Conservation (phyloP, 1,284 basidiomycete species). For the Lentinus polychrous region DNA sequence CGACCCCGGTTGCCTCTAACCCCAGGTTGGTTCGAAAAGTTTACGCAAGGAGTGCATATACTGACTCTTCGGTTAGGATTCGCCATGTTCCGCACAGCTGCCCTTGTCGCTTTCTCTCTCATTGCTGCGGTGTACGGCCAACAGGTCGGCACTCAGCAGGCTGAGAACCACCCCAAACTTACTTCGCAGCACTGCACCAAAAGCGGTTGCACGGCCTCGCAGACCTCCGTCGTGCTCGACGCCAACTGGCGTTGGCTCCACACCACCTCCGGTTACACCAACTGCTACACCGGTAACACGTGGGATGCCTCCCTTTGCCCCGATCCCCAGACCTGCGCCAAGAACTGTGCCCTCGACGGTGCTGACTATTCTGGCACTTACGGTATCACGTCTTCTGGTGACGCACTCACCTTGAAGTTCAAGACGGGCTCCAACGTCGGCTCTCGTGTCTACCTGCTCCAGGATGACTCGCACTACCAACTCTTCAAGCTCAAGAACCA, state of each 20-base stretch:
- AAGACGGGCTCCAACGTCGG: constrained; percentile 46
- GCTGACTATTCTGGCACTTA: constrained; percentile 43
- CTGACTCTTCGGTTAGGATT: too few species aligned
- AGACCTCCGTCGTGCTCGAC: constrained; percentile 27
- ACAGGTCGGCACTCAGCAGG: constrained; percentile 27
- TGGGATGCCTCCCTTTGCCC: constrained; percentile 31
- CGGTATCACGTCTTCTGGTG: constrained; percentile 38
- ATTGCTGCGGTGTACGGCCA: constrained; percentile 23
- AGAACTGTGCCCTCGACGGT: constrained; percentile 52
- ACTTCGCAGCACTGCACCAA: constrained; percentile 23
- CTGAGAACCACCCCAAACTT: constrained; percentile 29
- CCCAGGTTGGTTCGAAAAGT: too few species aligned
- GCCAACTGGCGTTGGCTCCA: constrained; percentile 34
- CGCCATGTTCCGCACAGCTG: constrained; percentile 20
- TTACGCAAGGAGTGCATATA: too few species aligned
- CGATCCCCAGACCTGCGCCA: constrained; percentile 27
- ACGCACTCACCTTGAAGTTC: constrained; percentile 45
- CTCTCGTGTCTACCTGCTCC: constrained; percentile 51
- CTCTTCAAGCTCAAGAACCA: constrained; percentile 47
- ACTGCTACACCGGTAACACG: constrained; percentile 31
- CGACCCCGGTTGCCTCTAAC: too few species aligned
- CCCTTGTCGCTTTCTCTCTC: constrained; percentile 21
- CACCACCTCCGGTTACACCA: constrained; percentile 23
- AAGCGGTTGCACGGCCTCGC: constrained; percentile 20
- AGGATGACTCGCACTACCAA: constrained; percentile 37